Conservation (phyloP, 805 yeast genomes). For the Candida fluviatilis region DNA sequence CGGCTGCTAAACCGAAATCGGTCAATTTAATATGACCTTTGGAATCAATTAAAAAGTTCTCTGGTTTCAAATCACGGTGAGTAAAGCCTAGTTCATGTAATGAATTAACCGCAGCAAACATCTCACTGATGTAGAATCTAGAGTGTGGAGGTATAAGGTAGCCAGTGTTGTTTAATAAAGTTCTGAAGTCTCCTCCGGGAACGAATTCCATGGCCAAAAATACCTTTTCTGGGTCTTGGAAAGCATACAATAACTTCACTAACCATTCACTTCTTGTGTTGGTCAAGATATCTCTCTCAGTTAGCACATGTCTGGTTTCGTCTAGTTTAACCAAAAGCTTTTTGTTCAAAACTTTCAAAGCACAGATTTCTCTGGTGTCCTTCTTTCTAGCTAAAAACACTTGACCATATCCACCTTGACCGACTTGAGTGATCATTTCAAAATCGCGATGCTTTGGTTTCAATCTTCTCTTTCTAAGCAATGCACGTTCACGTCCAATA, state of each 20-base stretch:
- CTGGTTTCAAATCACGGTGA: conserved; percentile 96
- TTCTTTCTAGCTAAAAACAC: conserved; percentile 93
- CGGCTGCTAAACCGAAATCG: conserved; percentile 97
- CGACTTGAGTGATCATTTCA: conserved; percentile 95
- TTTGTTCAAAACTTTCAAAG: conserved; percentile 87
- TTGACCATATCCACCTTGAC: conserved; percentile 99
- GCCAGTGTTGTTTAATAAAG: conserved; percentile 89
- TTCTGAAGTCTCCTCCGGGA: conserved; percentile 99
- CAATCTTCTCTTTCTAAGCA: conserved; percentile 80
- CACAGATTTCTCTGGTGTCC: conserved; percentile 94
- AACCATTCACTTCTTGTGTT: conserved; percentile 95
- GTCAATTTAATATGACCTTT: conserved; percentile 91
- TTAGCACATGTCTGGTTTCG: conserved; percentile 91
- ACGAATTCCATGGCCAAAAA: conserved; percentile 98
- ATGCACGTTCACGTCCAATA: conserved; percentile 77
- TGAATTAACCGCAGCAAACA: conserved; percentile 93
- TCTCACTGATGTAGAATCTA: conserved; percentile 89
- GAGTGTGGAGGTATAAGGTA: conserved; percentile 92
- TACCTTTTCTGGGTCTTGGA: conserved; percentile 86
- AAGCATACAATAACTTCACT: conserved; percentile 88
- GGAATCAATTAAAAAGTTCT: conserved; percentile 83
- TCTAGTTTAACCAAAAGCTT: conserved; percentile 81
- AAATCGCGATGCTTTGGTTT: conserved; percentile 94
- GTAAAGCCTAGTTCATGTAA: conserved; percentile 93
- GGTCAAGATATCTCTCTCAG: conserved; percentile 96